phyloP scores from a whole-genome alignment of 495 filamentous ascomycete species.

The Ramalina intermedia region DNA sequence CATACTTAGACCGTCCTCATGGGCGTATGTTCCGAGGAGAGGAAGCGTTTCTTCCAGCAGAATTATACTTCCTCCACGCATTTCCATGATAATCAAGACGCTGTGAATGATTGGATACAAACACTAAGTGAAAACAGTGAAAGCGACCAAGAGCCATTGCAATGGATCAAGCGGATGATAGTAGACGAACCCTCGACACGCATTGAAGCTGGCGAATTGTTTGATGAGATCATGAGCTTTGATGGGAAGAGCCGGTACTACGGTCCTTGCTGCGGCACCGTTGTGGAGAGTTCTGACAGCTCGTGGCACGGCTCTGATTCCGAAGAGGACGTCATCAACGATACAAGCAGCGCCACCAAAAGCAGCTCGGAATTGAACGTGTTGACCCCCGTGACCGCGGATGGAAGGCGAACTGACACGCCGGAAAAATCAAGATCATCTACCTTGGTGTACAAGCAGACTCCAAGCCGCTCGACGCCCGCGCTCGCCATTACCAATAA shows the following conservation, averaged over 20 bases:
- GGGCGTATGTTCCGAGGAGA: slow-evolving; percentile 1
- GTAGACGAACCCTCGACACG: neutral
- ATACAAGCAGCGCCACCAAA: neutral
- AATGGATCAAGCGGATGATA: slow-evolving; percentile 2
- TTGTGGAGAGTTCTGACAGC: neutral
- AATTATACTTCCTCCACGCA: neutral
- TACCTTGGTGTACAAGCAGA: too few relatives aligned
- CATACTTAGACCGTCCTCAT: slow-evolving; percentile 1
- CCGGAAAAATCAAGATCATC: too few relatives aligned
- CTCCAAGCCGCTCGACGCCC: too few relatives aligned
- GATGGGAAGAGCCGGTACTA: neutral
- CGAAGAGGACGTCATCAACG: neutral
- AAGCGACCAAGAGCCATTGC: neutral
- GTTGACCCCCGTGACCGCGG: too few relatives aligned
- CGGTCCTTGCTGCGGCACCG: neutral
- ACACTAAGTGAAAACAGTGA: neutral
- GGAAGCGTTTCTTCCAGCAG: neutral
- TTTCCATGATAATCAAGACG: neutral
- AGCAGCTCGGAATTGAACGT: neutral
- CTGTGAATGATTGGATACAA: slow-evolving; percentile 2
- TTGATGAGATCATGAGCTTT: neutral
- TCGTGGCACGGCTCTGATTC: neutral
- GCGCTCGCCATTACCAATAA: too few relatives aligned
- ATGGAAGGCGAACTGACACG: too few relatives aligned
- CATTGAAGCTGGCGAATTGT: neutral